Evolutionary conservation across 164 flowering plant genomes (phyloP), one percentile per base, ranked within the genome.

Genomic region (Magnolia changhungtana): DNA sequence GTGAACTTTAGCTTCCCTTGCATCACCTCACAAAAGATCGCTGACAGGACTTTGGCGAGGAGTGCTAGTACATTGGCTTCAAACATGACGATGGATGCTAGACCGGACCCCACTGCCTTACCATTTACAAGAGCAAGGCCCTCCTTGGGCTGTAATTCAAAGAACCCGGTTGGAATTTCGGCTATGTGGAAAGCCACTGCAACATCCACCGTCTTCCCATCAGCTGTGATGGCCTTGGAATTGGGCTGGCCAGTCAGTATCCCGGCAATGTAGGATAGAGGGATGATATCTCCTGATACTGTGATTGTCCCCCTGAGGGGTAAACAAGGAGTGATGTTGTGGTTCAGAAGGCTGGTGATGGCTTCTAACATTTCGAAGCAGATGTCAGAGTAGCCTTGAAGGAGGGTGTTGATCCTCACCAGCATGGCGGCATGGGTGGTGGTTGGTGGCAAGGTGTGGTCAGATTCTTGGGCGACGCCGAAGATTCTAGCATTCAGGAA

Each of bases 361-460:
- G 92, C 87, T 77, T 89, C 90, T 29, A 90, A 16, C 13, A 90
- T 84, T 74, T 90, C 93, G 69, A 85, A 88, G 11, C 93, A 79
- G 67, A 90, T 90, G 58, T 91, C 93, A 0, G 93, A 90, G 79
- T 86, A 88, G 7, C 93, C 93, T 71, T 90, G 93, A 20, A 90
- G 84, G n/a, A 90, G 85, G 3, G 90, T 87, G 80, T 89, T 89
- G 83, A n/a, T n/a, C n/a, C n/a, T n/a, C n/a, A n/a, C n/a, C n/a
- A n/a, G n/a, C n/a, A n/a, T n/a, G n/a, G n/a, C n/a, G n/a, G n/a
- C n/a, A n/a, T n/a, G n/a, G n/a, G n/a, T n/a, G n/a, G n/a, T n/a
- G n/a, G n/a, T n/a, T n/a, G n/a, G n/a, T n/a, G n/a, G n/a, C n/a
- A n/a, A n/a, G n/a, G n/a, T n/a, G n/a, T n/a, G n/a, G n/a, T n/a